Evolutionary conservation across 345 rosid genomes (phyloP), one percentile per base, ranked within the genome.

Genomic region (Pistacia vera): DNA sequence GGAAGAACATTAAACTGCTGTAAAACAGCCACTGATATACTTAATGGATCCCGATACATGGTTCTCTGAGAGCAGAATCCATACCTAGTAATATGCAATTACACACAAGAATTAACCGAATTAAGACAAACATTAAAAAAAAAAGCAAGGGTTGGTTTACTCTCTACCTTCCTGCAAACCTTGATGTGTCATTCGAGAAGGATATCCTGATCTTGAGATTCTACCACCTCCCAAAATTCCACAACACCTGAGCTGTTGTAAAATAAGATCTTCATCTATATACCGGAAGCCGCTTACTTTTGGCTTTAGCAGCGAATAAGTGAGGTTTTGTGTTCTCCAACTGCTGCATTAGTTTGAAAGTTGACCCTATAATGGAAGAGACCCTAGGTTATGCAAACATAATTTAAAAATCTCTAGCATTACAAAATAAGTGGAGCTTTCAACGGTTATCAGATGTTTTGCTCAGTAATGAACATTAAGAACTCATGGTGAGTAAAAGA

Each of bases 251-350:
- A 96, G 91, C 84, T 93, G 99, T 69, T 87, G 92, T 33, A 89
- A 81, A 77, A 96, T 90, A 58, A 89, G 94, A 63, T 88, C 92
- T 73, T 90, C 90, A 59, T 92, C 97, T 78, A 92, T 9, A 49
- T 75, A 68, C 89, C 88, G 97, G 88, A 82, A 85, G 84, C 87
- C 87, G 90, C 80, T 89, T 91, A 11, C 69, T 36, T 93, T 96
- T 49, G 99, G 98, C 81, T 89, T 96, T 75, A 96, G 88, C 99
- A 96, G 72, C 94, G 85, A 75, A 96, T 90, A 96, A 96, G 76
- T 96, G 97, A 79, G 99, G 95, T 69, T 82, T 86, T 6, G 99
- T 96, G 80, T 76, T 91, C 83, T 93, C 99, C 81, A 96, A 80
- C 78, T 76, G 95, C 81, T 87, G 81, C 97, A 96, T 91, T 83